phyloP scores from a whole-genome alignment of 768 basidiomycete species.

The Russula griseocarnosa region DNA sequence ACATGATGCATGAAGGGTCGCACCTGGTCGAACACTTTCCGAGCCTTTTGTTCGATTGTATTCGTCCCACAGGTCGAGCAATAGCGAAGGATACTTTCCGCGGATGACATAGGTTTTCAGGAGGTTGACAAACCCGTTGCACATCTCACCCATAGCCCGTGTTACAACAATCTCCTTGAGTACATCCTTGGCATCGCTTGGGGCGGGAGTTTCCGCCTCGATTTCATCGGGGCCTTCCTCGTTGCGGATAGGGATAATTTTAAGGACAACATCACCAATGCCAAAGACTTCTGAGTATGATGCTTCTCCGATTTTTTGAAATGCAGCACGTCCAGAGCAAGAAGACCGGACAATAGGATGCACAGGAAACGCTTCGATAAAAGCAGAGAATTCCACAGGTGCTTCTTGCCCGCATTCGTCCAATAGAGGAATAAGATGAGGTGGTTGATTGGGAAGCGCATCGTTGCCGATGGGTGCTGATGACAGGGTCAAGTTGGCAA shows the following conservation, averaged over 20 bases:
- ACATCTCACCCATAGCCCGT: slow-evolving; percentile 69
- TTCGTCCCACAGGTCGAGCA: slow-evolving; percentile 85
- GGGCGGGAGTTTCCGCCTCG: slow-evolving; percentile 55
- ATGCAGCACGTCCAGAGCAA: slow-evolving; percentile 36
- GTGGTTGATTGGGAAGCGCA: slow-evolving; percentile 38
- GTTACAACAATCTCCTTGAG: slow-evolving; percentile 79
- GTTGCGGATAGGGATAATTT: slow-evolving; percentile 74
- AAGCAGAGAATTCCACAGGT: slow-evolving; percentile 75
- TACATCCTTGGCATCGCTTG: slow-evolving; percentile 70
- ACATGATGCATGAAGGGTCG: slow-evolving; percentile 26
- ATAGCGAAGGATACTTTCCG: slow-evolving; percentile 74
- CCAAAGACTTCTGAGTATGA: slow-evolving; percentile 96
- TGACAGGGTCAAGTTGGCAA: slow-evolving; percentile 42
- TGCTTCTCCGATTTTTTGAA: slow-evolving; percentile 92
- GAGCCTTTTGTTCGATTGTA: slow-evolving; percentile 73
- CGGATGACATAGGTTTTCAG: slow-evolving; percentile 81
- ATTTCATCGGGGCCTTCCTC: slow-evolving; percentile 36
- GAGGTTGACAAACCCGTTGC: slow-evolving; percentile 74
- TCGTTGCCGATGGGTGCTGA: slow-evolving; percentile 25
- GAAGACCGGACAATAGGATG: slow-evolving; percentile 57
- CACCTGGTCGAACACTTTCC: slow-evolving; percentile 83
- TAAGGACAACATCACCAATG: slow-evolving; percentile 84
- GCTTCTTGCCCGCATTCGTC: slow-evolving; percentile 65
- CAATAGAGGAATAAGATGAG: slow-evolving; percentile 60
- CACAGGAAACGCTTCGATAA: slow-evolving; percentile 75